These are phyloP conservation scores for Primulina eburnea DNA, from an alignment of 257 asterid genomes.

Conservation along the genomic window DNA sequence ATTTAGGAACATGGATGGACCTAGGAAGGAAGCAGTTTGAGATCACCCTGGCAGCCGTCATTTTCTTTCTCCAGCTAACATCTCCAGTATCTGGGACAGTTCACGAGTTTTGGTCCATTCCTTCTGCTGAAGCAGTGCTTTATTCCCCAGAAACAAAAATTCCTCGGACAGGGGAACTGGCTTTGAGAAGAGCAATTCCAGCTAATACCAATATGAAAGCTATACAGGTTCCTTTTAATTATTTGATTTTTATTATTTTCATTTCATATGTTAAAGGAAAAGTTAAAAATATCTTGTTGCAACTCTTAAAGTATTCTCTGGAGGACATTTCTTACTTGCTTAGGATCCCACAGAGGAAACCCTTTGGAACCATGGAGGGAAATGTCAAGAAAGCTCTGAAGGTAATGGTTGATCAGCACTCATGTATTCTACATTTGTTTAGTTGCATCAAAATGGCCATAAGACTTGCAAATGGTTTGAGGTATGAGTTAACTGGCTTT, in stretches of 20 bases:
- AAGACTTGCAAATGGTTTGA: background rate
- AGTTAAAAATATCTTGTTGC: slow-evolving; percentile 4
- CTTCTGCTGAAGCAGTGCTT: slow-evolving; percentile 87
- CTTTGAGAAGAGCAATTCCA: slow-evolving; percentile 94
- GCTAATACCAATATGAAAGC: slow-evolving; percentile 93
- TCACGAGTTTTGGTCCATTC: slow-evolving; percentile 38
- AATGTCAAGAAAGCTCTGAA: slow-evolving; percentile 88
- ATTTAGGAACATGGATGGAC: slow-evolving; percentile 34
- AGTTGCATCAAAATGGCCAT: background rate
- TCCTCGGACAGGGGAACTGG: slow-evolving; percentile 96
- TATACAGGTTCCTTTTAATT: slow-evolving; percentile 60
- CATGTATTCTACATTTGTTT: slow-evolving; percentile 17
- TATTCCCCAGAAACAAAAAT: slow-evolving; percentile 95
- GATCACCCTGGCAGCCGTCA: slow-evolving; percentile 44
- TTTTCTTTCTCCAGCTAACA: slow-evolving; percentile 60
- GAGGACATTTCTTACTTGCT: slow-evolving; percentile 96
- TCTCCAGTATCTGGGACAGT: slow-evolving; percentile 58
- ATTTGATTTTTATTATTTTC: background rate
- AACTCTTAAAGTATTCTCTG: slow-evolving; percentile 62
- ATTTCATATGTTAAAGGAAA: slow-evolving; percentile 2
- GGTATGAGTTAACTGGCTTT: slow-evolving; percentile 1
- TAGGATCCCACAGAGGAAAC: slow-evolving; percentile 96
- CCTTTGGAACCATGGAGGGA: slow-evolving; percentile 97
- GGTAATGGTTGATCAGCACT: slow-evolving; percentile 40
- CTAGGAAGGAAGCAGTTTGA: slow-evolving; percentile 41